Base-by-base conservation (phyloP, 768 basidiomycete species). In the Pilatotrama ljubarskyi region DNA sequence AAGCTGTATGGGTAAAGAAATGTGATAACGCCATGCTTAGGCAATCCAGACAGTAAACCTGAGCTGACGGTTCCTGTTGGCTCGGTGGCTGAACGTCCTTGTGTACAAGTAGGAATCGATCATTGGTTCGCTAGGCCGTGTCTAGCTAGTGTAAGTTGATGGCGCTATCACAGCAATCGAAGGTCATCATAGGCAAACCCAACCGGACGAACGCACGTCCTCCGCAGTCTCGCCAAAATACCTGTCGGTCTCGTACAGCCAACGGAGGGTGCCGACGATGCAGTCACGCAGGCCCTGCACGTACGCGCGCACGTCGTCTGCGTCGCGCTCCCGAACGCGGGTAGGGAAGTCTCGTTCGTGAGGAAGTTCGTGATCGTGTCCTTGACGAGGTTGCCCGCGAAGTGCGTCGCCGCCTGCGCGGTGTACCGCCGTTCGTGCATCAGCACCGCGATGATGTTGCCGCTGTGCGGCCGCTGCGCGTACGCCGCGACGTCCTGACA, bases 181-280 rank as follows among this genome's bases (percentile, higher is more conserved):
- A 9, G 13, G n/a, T 56, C 58, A 70, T 46, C 55, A 69, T 54
- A 85, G 64, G 63, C 85, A 86, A 1, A 86, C 80, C 86, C 85
- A 87, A 36, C 85, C 84, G 69, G 84, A 85, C 3, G 76, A 75
- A 64, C 82, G 75, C 36, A 86, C 82, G 68, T 86, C 81, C 40
- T 77, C 78, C 0, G 84, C 84, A 55, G 80, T 80, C 49, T 77
- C 77, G 36, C 83, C 84, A 49, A 88, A 80, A 66, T 81, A 87
- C 43, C 84, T 66, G 59, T 86, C 80, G 0, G 82, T 85, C 70
- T 87, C 84, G 64, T 87, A 88, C 36, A 78, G 59, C 86, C 86
- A 87, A 64, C 87, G 80, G n/a, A 84, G 64, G n/a, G 74, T 76
- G 8, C 86, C 86, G 2, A 79, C 75, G 38, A 88, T 76, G 61